Evolutionary conservation across 2,329 filamentous ascomycete genomes (phyloP), one percentile per base, ranked within the genome.

Genomic region (Chalaropsis thielavioides): DNA sequence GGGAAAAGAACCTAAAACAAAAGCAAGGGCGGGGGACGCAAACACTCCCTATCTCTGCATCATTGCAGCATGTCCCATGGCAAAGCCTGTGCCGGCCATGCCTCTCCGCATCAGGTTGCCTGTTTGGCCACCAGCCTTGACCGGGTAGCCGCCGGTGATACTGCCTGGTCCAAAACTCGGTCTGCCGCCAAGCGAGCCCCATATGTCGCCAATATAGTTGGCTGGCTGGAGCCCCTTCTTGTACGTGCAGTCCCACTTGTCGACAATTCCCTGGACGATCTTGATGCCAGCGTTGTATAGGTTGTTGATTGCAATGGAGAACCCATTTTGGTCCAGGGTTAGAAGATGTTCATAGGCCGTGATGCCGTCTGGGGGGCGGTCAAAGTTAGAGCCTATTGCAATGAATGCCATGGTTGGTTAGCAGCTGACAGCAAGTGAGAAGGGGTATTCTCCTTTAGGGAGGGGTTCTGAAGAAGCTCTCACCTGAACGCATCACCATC

Each of bases 161-260:
- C 77, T 80, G 0, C 80, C 80, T 0, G 79, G 79, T 0, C 86
- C 86, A 72, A 88, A 89, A 71, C 87, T 83, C 0, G 86, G 85
- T 49, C 74, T 72, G 1, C 85, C 86, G 1, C 85, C 86, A 3
- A 90, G 74, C 10, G 81, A 85, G 15, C 85, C 87, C 69, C 89
- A 85, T 64, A 90, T 85, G 70, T 89, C 86, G 5, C 86, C 86
- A 44, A 89, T 75, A 69, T 90, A 90, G 70, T 89, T 89, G 1
- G 71, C 75, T 0, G 85, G 75, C 67, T 75, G 71, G 46, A 90
- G 73, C 2, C 87, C 87, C 1, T 71, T 68, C 43, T 76, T 73
- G 69, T 85, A 90, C 0, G 75, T 83, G 15, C 72, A 72, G 49
- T 84, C 75, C 87, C 87, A 90, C 3, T 76, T 78, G 0, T 72